Percentiles rank a stretch among this genome's conserved stretches.
Evolutionary conservation across 2,329 filamentous ascomycete genomes (phyloP).

Genomic region (Diaporthe sp.): DNA sequence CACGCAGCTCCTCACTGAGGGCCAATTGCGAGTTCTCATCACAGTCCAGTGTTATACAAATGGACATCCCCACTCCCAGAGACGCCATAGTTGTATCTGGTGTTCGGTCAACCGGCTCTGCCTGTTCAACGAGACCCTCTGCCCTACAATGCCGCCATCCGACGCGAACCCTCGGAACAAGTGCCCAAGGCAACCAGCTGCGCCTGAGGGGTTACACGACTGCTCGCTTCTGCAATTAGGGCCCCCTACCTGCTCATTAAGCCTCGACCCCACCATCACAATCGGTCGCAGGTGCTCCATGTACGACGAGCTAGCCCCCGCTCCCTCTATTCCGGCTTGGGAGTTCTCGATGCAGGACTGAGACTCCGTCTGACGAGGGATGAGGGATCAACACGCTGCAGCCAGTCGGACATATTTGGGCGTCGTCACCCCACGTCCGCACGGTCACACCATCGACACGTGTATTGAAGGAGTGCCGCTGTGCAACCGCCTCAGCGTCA

Average conservation of each 20-base stretch:
- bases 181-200: constrained; percentile 16
- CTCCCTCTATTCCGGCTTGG: not conserved
- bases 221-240: constrained; percentile 22
- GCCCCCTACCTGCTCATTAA: constrained; percentile 25
- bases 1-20: not conserved
- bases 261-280: constrained; percentile 23
- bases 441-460: constrained; percentile 36
- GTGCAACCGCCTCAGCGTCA: constrained; percentile 27
- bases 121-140: constrained; percentile 22
- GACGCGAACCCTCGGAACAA: constrained; percentile 11
- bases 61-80: constrained; percentile 17
- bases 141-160: constrained; percentile 31
- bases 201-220: constrained; percentile 29
- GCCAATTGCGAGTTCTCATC: not conserved
- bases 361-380: constrained; percentile 8
- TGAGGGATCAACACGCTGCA: constrained; percentile 13
- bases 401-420: constrained; percentile 28
- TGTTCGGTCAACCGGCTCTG: not conserved
- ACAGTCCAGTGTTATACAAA: constrained; percentile 8
- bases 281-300: constrained; percentile 1
- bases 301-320: not conserved
- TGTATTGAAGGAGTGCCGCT: constrained; percentile 23
- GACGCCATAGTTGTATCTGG: not conserved
- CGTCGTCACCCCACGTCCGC: constrained; percentile 33
- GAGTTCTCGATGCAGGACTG: not conserved